Percentiles rank a stretch among this genome's conserved stretches.
These are phyloP conservation scores for Backusella sp. DNA, from an alignment of 192 early-diverging fungal genomes.

Conservation along the genomic window DNA sequence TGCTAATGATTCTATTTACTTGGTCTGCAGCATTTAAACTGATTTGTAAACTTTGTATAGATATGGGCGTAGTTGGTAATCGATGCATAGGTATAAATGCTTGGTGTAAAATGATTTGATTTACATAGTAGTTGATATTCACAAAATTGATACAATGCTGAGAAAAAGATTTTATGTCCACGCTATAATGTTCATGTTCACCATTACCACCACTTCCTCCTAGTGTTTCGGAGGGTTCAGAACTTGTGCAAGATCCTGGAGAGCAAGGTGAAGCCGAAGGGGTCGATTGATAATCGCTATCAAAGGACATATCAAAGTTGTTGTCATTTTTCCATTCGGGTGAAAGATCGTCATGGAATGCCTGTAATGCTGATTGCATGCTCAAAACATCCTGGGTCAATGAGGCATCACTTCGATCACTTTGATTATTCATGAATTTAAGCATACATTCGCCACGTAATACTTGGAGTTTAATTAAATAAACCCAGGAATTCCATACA, in stretches of 20 bases:
- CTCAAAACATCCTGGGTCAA: constrained; percentile 20
- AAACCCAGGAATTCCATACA: constrained; percentile 30
- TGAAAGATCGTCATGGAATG: constrained; percentile 6
- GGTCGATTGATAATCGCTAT: not conserved
- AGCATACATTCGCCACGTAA: constrained; percentile 26
- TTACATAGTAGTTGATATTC: constrained; percentile 32
- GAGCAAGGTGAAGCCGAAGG: constrained; percentile 2
- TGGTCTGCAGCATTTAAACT: constrained; percentile 26
- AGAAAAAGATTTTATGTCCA: constrained; percentile 11
- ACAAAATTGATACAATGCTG: constrained; percentile 27
- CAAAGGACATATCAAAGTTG: not conserved
- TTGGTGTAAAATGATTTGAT: constrained; percentile 34
- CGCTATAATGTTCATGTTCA: not conserved
- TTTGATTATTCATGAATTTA: constrained; percentile 12
- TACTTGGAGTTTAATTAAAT: constrained; percentile 30
- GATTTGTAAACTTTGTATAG: constrained; percentile 27
- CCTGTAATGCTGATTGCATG: constrained; percentile 8
- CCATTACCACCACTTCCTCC: not conserved
- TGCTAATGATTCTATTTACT: constrained; percentile 20
- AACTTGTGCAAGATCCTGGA: not conserved
- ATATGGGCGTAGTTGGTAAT: constrained; percentile 25
- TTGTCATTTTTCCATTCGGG: constrained; percentile 3
- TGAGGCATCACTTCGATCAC: not conserved
- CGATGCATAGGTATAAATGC: constrained; percentile 28
- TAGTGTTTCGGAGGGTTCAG: not conserved